Evolutionary conservation across 345 rosid genomes (phyloP).

Genomic region (Aurinia saxatilis): DNA sequence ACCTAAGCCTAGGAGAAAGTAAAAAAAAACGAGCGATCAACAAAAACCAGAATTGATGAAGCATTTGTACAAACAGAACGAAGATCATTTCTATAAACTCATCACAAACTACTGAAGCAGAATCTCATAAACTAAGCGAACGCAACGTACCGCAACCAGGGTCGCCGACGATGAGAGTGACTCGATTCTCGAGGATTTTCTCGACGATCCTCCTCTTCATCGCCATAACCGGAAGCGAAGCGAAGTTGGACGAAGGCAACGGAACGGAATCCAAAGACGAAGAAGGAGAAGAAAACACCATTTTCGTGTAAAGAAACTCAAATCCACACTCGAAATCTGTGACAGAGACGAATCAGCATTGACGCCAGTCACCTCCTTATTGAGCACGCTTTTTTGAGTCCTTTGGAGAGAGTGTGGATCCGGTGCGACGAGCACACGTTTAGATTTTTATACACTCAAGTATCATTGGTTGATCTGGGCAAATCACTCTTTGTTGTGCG

Average conservation of each 20-base stretch:
- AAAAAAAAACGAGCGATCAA: background rate
- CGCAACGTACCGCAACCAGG: slow-evolving; percentile 80
- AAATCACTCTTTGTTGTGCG: background rate
- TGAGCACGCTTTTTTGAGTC: background rate
- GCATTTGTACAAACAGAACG: background rate
- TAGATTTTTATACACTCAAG: background rate
- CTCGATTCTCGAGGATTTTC: slow-evolving; percentile 80
- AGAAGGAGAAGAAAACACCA: slow-evolving; percentile 50
- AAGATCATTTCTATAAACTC: background rate
- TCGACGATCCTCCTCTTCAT: slow-evolving; percentile 63
- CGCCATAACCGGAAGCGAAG: slow-evolving; percentile 64
- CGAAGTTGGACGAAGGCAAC: slow-evolving; percentile 39
- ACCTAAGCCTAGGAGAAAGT: no score
- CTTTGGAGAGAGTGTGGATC: slow-evolving; percentile 3
- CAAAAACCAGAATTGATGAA: background rate
- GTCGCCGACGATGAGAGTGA: slow-evolving; percentile 90
- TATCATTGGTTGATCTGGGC: slow-evolving; percentile 1
- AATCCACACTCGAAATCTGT: background rate
- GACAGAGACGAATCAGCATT: background rate
- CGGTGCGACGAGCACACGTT: slow-evolving; percentile 2
- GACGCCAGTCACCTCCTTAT: slow-evolving; percentile 5
- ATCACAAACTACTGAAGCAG: background rate
- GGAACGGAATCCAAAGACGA: slow-evolving; percentile 40
- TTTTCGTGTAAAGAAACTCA: slow-evolving; percentile 5
- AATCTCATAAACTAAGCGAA: background rate